Conservation (phyloP, 495 filamentous ascomycete species). For the Xylaria longipes region DNA sequence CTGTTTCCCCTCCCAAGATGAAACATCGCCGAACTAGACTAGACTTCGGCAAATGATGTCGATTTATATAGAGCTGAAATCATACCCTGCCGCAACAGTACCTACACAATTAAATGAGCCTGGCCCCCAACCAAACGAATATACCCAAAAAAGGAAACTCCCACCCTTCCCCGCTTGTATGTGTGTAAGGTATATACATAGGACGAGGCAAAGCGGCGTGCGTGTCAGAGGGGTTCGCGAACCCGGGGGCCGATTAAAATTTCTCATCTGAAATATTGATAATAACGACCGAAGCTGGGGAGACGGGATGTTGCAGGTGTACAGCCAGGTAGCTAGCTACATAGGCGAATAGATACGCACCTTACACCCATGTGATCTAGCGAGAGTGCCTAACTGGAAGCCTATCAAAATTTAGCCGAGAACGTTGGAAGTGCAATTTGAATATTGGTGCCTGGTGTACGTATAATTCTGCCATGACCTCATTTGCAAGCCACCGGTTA, state of each 20-base stretch:
- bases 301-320: neutral
- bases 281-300: neutral
- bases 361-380: neutral
- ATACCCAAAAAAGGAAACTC: neutral
- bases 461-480: neutral
- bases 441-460: slow-evolving; percentile 1
- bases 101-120: neutral
- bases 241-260: neutral
- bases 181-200: neutral
- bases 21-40: neutral
- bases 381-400: neutral
- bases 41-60: slow-evolving; percentile 15
- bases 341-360: neutral
- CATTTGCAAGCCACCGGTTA: neutral
- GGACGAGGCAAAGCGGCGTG: slow-evolving; percentile 1
- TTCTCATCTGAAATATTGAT: neutral
- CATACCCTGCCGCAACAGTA: neutral
- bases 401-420: neutral
- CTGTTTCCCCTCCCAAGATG: neutral
- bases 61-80: slow-evolving; percentile 4
- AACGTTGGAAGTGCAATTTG: slow-evolving; percentile 5
- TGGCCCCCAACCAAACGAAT: slow-evolving; percentile 6
- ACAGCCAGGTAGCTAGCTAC: neutral
- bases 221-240: slow-evolving; percentile 1
- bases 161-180: slow-evolving; percentile 21